phyloP scores from a whole-genome alignment of 2,329 filamentous ascomycete species.

The Rutstroemia sp. region DNA sequence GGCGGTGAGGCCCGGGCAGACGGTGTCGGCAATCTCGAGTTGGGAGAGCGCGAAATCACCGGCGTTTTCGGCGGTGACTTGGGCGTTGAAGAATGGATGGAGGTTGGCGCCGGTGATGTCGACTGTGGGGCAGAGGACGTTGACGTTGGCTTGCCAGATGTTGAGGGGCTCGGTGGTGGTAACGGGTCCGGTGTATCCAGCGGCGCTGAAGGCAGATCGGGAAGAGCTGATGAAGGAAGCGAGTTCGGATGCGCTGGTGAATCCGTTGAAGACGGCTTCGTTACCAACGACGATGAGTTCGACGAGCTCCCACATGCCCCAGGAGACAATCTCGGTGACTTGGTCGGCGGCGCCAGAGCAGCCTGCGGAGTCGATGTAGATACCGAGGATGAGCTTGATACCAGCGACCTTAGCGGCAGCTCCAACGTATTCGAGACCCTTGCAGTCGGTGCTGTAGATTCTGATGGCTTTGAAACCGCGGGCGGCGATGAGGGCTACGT shows the following conservation, averaged over 20 bases:
- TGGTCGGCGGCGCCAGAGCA: constrained; percentile 56
- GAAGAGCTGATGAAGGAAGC: constrained; percentile 61
- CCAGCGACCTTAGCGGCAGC: constrained; percentile 57
- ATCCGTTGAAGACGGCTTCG: constrained; percentile 76
- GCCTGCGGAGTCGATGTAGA: constrained; percentile 67
- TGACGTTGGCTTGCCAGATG: constrained; percentile 59
- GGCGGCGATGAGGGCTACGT: constrained; percentile 54
- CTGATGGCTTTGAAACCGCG: constrained; percentile 67
- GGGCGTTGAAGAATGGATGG: constrained; percentile 88
- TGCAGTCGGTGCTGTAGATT: constrained; percentile 89
- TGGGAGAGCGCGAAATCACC: constrained; percentile 70
- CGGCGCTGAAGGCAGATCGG: constrained; percentile 52
- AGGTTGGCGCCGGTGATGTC: constrained; percentile 82
- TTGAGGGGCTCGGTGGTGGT: constrained; percentile 84
- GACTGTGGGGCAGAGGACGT: constrained; percentile 61
- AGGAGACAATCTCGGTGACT: constrained; percentile 63
- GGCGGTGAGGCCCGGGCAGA: constrained; percentile 66
- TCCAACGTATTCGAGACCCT: constrained; percentile 69
- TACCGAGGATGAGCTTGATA: constrained; percentile 75
- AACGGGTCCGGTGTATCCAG: constrained; percentile 65
- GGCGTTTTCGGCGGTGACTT: constrained; percentile 54
- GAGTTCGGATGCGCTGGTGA: constrained; percentile 57
- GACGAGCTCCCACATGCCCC: constrained; percentile 68
- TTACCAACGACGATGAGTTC: constrained; percentile 83
- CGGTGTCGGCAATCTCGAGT: constrained; percentile 59